These are phyloP conservation scores for Lachnum nothofagi DNA, from an alignment of 2,329 filamentous ascomycete genomes.

Conservation along the genomic window DNA sequence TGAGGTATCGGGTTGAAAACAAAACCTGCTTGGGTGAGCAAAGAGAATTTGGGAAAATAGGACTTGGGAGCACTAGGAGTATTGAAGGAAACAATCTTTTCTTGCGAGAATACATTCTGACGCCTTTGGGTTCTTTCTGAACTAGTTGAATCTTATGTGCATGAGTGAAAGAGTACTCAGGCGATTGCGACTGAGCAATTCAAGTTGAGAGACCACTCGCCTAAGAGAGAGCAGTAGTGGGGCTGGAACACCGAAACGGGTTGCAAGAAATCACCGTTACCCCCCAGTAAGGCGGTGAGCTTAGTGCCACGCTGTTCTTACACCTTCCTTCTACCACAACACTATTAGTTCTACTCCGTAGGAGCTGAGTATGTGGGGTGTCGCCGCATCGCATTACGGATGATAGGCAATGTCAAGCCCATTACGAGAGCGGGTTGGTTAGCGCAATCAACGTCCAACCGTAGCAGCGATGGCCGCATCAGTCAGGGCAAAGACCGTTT, in stretches of 20 bases:
- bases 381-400: neutral
- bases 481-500: neutral
- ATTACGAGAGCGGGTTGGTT: neutral
- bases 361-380: neutral
- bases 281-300: neutral
- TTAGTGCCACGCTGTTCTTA: neutral
- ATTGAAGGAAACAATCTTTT: neutral
- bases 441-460: neutral
- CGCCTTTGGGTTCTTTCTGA: neutral
- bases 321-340: neutral
- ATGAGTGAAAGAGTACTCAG: neutral
- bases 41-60: neutral
- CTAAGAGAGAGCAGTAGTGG: neutral
- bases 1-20: neutral
- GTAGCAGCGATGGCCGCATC: neutral
- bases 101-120: neutral
- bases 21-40: neutral
- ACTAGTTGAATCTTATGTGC: neutral
- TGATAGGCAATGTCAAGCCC: neutral
- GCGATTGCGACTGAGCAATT: neutral
- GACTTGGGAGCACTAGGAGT: neutral
- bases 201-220: neutral
- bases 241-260: neutral
- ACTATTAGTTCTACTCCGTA: neutral
- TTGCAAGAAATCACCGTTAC: neutral